Evolutionary conservation across 345 rosid species (phyloP).

Genomic region (Eucalyptus regnans): DNA sequence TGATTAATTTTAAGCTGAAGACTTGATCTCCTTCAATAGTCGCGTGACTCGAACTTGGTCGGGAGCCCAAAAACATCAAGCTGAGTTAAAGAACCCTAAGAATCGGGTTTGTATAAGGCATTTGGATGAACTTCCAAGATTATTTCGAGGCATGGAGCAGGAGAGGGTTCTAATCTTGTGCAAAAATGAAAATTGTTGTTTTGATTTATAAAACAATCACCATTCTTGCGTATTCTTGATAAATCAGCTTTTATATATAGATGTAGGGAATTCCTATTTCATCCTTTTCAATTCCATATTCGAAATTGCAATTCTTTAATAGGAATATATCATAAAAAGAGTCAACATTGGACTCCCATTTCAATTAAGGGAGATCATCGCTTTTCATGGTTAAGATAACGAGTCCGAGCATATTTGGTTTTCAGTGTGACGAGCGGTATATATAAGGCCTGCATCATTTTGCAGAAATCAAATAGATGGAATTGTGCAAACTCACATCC

Average conservation of each 20-base stretch:
- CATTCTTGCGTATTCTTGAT: not conserved
- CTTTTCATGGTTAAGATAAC: no score
- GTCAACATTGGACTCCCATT: no score
- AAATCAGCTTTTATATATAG: no score
- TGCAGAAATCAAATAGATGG: not conserved
- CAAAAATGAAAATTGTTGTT: not conserved
- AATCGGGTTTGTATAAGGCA: fast-evolving
- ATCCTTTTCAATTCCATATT: no score
- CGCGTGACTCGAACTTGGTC: fast-evolving
- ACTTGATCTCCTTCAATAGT: not conserved
- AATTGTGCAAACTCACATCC: not conserved
- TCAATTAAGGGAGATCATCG: no score
- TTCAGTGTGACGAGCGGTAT: no score
- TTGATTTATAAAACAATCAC: not conserved
- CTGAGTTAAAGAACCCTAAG: fast-evolving
- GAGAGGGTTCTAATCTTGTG: not conserved
- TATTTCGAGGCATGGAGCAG: not conserved
- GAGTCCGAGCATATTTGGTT: no score
- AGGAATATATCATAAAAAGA: no score
- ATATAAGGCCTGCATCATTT: not conserved
- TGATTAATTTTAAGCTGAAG: not conserved
- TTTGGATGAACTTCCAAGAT: not conserved
- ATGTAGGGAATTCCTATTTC: no score
- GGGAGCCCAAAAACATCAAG: fast-evolving
- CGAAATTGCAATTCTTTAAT: no score